phyloP scores from a whole-genome alignment of 1,139 yeast species.

The Pichia sp. region DNA sequence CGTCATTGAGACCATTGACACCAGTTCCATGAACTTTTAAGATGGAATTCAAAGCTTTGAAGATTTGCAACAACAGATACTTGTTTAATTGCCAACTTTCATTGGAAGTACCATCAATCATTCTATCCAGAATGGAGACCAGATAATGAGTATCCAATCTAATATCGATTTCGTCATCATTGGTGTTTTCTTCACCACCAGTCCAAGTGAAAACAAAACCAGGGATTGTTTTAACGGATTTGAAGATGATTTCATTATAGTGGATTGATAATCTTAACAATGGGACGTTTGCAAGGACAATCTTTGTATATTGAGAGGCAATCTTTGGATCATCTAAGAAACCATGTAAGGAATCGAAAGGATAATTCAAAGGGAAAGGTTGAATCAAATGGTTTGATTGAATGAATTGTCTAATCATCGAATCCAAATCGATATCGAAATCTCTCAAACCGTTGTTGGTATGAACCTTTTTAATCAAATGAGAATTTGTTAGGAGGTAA shows the following conservation, averaged over 20 bases:
- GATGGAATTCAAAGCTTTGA: constrained; percentile 25
- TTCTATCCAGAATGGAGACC: constrained; percentile 18
- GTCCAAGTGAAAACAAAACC: constrained; percentile 22
- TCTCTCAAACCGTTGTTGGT: background rate
- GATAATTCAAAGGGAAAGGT: constrained; percentile 28
- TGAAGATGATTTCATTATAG: constrained; percentile 13
- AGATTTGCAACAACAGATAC: constrained; percentile 25
- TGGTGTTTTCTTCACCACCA: constrained; percentile 13
- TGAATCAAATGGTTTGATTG: constrained; percentile 25
- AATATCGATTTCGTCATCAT: constrained; percentile 19
- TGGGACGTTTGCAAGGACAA: constrained; percentile 19
- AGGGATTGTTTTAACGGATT: constrained; percentile 8
- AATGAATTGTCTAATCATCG: constrained; percentile 24
- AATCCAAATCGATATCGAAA: constrained; percentile 8
- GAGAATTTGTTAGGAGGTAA: constrained; percentile 16
- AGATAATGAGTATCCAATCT: constrained; percentile 26
- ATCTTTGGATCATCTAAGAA: constrained; percentile 20
- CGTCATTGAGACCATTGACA: constrained; percentile 13
- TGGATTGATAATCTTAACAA: constrained; percentile 16
- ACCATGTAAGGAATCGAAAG: constrained; percentile 21
- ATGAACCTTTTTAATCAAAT: background rate
- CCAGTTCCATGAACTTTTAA: constrained; percentile 21
- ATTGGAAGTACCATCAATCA: constrained; percentile 24
- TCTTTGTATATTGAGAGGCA: constrained; percentile 16
- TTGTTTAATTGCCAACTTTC: constrained; percentile 26